Evolutionary conservation across 495 filamentous ascomycete genomes (phyloP).

Genomic region (Halenospora varia): DNA sequence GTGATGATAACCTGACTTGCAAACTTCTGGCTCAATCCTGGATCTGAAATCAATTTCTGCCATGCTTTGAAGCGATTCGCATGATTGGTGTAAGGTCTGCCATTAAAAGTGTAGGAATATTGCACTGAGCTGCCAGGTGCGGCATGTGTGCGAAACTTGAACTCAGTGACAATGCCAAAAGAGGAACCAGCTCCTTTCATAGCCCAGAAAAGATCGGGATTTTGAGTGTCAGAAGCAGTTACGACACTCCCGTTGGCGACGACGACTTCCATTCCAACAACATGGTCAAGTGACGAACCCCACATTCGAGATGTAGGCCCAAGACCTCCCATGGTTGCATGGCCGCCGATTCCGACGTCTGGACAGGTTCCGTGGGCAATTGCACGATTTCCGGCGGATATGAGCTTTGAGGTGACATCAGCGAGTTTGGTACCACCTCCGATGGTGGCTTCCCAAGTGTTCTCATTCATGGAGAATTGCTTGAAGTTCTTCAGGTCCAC

Average conservation of each 20-base stretch:
- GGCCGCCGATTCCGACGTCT: constrained; percentile 63
- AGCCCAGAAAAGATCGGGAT: constrained; percentile 33
- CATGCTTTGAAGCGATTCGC: constrained; percentile 39
- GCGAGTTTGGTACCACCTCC: constrained; percentile 61
- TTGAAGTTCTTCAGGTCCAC: constrained; percentile 53
- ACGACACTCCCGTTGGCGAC: constrained; percentile 27
- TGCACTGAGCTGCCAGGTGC: constrained; percentile 53
- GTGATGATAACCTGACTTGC: constrained; percentile 48
- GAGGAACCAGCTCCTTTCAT: constrained; percentile 56
- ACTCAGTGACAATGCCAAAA: constrained; percentile 62
- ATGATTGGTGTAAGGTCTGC: constrained; percentile 34
- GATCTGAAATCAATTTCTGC: constrained; percentile 46
- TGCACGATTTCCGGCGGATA: constrained; percentile 56
- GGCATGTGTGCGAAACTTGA: constrained; percentile 54
- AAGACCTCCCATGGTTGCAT: constrained; percentile 67
- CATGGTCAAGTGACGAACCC: constrained; percentile 61
- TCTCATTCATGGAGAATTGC: constrained; percentile 15
- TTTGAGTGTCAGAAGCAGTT: background rate
- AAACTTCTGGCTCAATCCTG: constrained; percentile 45
- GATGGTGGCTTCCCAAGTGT: constrained; percentile 47
- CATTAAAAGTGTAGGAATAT: constrained; percentile 44
- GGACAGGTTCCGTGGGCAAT: constrained; percentile 66
- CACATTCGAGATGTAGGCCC: constrained; percentile 59
- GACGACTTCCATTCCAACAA: constrained; percentile 58
- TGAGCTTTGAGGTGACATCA: constrained; percentile 54